Evolutionary conservation across 257 asterid genomes (phyloP).

Genomic region (Solanum chilense): DNA sequence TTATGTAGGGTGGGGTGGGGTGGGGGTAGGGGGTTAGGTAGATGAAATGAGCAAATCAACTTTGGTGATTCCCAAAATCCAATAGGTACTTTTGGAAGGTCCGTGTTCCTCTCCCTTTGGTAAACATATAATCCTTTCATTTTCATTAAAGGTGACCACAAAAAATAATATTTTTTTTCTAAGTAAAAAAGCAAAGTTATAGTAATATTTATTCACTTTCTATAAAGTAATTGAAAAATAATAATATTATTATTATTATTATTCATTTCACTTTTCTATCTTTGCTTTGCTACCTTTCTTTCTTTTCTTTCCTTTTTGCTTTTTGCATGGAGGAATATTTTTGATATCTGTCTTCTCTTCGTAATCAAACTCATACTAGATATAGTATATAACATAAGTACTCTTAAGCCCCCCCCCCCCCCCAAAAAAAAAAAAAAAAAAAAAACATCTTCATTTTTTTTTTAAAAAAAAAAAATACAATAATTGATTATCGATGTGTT

Average conservation of each 20-base stretch:
- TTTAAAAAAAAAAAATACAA: too few relatives aligned
- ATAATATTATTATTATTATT: too few relatives aligned
- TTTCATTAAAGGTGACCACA: conserved; percentile 38
- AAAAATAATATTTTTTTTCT: neutral
- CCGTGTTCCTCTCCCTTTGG: conserved; percentile 19
- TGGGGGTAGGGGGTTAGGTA: neutral
- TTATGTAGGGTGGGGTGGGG: too few relatives aligned
- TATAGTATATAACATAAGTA: neutral
- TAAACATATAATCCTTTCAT: conserved; percentile 20
- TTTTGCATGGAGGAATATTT: conserved; percentile 41
- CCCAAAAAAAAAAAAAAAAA: neutral
- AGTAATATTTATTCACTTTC: conserved; percentile 26
- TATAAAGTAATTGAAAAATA: conserved; percentile 43
- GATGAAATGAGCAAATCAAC: conserved; percentile 16
- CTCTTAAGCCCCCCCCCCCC: too few relatives aligned
- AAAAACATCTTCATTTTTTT: neutral
- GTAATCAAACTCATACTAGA: neutral
- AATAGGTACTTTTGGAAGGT: conserved; percentile 27
- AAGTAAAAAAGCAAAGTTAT: conserved; percentile 22
- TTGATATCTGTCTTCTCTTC: conserved; percentile 35
- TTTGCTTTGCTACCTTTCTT: neutral
- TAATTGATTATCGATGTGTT: too few relatives aligned
- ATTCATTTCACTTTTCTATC: conserved; percentile 5
- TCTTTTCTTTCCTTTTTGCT: neutral
- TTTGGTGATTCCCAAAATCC: conserved; percentile 39